phyloP scores from a whole-genome alignment of 345 rosid genomes.

The Aquilaria malaccensis region DNA sequence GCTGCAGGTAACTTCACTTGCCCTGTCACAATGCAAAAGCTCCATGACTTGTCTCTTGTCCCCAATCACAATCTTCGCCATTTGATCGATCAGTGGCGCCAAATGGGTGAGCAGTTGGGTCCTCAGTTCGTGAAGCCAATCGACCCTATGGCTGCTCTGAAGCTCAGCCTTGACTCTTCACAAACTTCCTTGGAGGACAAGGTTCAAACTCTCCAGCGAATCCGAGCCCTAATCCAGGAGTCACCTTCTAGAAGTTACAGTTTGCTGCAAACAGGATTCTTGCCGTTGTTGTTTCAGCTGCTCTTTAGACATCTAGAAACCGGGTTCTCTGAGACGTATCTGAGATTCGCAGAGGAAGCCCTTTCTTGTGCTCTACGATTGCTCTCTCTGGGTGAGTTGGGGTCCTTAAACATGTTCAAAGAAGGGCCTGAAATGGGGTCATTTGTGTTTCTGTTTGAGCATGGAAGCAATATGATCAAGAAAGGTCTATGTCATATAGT shows the following conservation, averaged over 20 bases:
- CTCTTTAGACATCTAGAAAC: constrained; percentile 25
- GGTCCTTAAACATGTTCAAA: constrained; percentile 27
- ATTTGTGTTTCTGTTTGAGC: constrained; percentile 27
- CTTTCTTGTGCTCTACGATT: constrained; percentile 30
- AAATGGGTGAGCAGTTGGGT: constrained; percentile 21
- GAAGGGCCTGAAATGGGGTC: constrained; percentile 33
- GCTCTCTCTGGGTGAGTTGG: constrained; percentile 20
- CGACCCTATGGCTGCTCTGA: constrained; percentile 27
- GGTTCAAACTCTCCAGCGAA: constrained; percentile 21
- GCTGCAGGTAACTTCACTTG: constrained; percentile 56
- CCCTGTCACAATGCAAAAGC: constrained; percentile 74
- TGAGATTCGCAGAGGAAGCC: constrained; percentile 25
- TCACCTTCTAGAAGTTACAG: constrained; percentile 17
- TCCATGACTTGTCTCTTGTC: constrained; percentile 45
- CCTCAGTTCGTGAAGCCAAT: constrained; percentile 10
- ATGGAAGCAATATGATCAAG: constrained; percentile 23
- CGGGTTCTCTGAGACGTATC: constrained; percentile 16
- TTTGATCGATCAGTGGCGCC: constrained; percentile 51
- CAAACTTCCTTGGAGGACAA: constrained; percentile 19
- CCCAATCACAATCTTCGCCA: constrained; percentile 64
- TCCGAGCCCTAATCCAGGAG: constrained; percentile 21
- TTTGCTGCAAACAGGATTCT: constrained; percentile 34
- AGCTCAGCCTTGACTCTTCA: constrained; percentile 32
- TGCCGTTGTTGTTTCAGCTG: constrained; percentile 35
- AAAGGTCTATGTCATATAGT: constrained; percentile 34